Base-by-base conservation (phyloP, 2,329 filamentous ascomycete species). In the Plectosphaerella sp. region DNA sequence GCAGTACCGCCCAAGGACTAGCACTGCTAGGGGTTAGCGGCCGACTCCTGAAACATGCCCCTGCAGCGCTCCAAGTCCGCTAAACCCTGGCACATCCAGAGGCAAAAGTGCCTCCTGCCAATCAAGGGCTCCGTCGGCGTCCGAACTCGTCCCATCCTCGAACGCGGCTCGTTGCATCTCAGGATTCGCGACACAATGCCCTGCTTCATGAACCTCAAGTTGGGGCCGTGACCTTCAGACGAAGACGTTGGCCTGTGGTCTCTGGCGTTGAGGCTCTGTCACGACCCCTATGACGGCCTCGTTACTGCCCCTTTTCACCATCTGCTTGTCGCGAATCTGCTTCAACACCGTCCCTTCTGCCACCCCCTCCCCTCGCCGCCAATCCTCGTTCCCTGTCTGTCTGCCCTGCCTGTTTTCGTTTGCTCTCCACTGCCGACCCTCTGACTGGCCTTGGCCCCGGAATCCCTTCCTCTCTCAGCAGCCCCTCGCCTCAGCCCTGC, bases 111-210 rank as follows among this genome's bases (percentile, higher is more conserved):
- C 45, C 15, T 33, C 28, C 28, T 33, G 18, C 54, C 55, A 57
- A 57, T 56, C 35, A 54, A 2, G 35, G 39, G 6, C 3, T 9
- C 3, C 3, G 8, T 16, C 9, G 22, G 18, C 16, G 49, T 49
- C 45, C 45, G 47, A 41, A 22, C 49, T 56, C 51, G 49, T 54
- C 56, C 56, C 52, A 59, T 59, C 61, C 58, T 65, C 61, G 52
- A 64, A 67, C 66, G 63, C 57, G 56, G 60, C 51, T 52, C 62
- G 69, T 71, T 62, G 60, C 69, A 71, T 70, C 67, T 56, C 57
- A 60, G 59, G 68, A 55, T 65, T 67, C 71, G 69, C 69, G 64
- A 67, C 47, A 71, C 68, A 69, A 62, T 59, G 54, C 56, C 58
- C 58, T 58, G 58, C 49, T 52, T 43, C 41, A 41, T n/a, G 37